Evolutionary conservation across 805 yeast genomes (phyloP).

Genomic region (Candida morakotiae): DNA sequence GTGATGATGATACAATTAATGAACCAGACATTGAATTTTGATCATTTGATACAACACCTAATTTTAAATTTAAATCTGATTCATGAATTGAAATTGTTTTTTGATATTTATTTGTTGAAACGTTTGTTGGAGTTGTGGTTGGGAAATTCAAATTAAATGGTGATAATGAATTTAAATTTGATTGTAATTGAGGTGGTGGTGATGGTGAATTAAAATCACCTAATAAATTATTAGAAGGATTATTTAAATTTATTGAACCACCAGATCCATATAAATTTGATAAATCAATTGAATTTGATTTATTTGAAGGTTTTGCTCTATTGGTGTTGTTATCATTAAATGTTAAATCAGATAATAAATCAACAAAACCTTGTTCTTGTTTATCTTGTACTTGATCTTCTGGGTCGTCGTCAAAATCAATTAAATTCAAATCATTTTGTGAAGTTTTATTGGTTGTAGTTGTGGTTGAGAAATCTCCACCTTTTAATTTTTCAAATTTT

Average conservation of each 20-base stretch:
- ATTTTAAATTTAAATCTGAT: slow-evolving; percentile 49
- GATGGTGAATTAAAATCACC: slow-evolving; percentile 39
- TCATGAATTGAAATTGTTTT: slow-evolving; percentile 33
- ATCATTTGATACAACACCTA: slow-evolving; percentile 34
- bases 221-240: slow-evolving; percentile 29
- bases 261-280: slow-evolving; percentile 47
- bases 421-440: slow-evolving; percentile 34
- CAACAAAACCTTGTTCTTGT: slow-evolving; percentile 47
- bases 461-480: slow-evolving; percentile 60
- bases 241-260: slow-evolving; percentile 41
- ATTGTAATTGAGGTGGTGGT: slow-evolving; percentile 31
- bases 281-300: slow-evolving; percentile 20
- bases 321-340: slow-evolving; percentile 36
- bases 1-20: slow-evolving; percentile 49
- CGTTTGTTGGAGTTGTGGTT: slow-evolving; percentile 26
- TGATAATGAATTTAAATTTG: slow-evolving; percentile 24
- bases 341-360: slow-evolving; percentile 63
- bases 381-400: slow-evolving; percentile 30
- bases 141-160: slow-evolving; percentile 41
- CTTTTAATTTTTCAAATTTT: slow-evolving; percentile 61
- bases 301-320: slow-evolving; percentile 26
- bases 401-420: slow-evolving; percentile 40
- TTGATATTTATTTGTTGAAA: slow-evolving; percentile 14
- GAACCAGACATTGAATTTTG: slow-evolving; percentile 37
- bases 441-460: slow-evolving; percentile 36